Conservation (phyloP, 495 filamentous ascomycete genomes). For the Neurospora cerealis region DNA sequence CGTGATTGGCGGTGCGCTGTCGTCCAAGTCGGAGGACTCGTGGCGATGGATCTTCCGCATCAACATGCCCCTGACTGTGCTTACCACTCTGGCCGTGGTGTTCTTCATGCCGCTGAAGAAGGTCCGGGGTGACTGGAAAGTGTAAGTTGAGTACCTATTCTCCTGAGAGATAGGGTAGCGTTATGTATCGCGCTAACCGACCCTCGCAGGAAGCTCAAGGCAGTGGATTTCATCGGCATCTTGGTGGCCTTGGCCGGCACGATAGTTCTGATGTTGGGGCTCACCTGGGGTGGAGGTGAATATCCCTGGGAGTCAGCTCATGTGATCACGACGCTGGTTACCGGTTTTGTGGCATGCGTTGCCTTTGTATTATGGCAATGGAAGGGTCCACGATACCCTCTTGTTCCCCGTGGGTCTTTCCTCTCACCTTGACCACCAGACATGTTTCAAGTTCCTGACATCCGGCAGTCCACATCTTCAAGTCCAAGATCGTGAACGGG, state of each 20-base stretch:
- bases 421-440: neutral
- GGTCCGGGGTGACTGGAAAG: constrained; percentile 40
- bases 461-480: constrained; percentile 41
- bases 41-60: constrained; percentile 33
- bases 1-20: constrained; percentile 60
- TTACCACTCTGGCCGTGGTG: constrained; percentile 33
- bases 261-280: constrained; percentile 21
- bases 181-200: neutral
- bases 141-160: constrained; percentile 12
- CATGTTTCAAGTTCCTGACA: constrained; percentile 9
- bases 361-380: constrained; percentile 40
- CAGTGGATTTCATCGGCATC: constrained; percentile 37
- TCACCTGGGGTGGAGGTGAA: constrained; percentile 44
- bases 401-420: constrained; percentile 23
- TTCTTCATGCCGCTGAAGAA: constrained; percentile 44
- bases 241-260: constrained; percentile 11
- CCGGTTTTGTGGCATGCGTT: constrained; percentile 33
- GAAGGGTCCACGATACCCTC: constrained; percentile 21
- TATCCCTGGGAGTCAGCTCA: constrained; percentile 40
- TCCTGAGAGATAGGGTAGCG: neutral
- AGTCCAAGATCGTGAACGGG: constrained; percentile 39
- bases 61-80: constrained; percentile 30
- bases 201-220: constrained; percentile 31
- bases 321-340: constrained; percentile 37
- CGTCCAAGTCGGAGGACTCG: constrained; percentile 26